Percentiles rank a stretch among this genome's conserved stretches.
Conservation (phyloP, 2,329 filamentous ascomycete species). For the Trichocomaceae sp. region DNA sequence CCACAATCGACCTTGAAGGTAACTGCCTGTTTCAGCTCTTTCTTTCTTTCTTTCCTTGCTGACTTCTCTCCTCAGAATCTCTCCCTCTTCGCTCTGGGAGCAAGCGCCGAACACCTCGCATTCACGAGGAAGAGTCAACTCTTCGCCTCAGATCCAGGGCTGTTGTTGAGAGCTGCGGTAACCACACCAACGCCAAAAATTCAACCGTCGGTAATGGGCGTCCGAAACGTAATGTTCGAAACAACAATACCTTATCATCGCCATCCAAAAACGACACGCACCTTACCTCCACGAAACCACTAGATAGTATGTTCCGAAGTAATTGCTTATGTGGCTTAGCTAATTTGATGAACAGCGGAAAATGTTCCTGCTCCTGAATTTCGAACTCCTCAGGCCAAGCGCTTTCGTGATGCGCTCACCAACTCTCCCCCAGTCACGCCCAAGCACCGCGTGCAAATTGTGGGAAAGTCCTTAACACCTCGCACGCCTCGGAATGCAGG, state of each 20-base stretch:
- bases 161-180: conserved; percentile 19
- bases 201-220: conserved; percentile 31
- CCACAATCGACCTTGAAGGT: conserved; percentile 35
- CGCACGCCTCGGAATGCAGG: conserved; percentile 70
- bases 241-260: conserved; percentile 37
- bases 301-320: conserved; percentile 25
- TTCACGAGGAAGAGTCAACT: conserved; percentile 32
- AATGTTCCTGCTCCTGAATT: conserved; percentile 35
- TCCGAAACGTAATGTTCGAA: conserved; percentile 43
- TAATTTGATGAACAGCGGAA: conserved; percentile 34
- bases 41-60: conserved; percentile 11
- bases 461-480: conserved; percentile 67
- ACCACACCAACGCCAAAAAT: conserved; percentile 19
- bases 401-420: conserved; percentile 66
- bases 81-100: conserved; percentile 35
- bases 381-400: conserved; percentile 50
- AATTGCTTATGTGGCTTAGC: background rate
- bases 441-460: conserved; percentile 72
- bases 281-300: conserved; percentile 34
- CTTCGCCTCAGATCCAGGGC: conserved; percentile 33
- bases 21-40: conserved; percentile 14
- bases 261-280: conserved; percentile 43
- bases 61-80: conserved; percentile 17
- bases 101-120: conserved; percentile 42
- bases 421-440: conserved; percentile 68